Evolutionary conservation across 2,329 filamentous ascomycete genomes (phyloP).

Genomic region (Cladosporium sphaerospermum): DNA sequence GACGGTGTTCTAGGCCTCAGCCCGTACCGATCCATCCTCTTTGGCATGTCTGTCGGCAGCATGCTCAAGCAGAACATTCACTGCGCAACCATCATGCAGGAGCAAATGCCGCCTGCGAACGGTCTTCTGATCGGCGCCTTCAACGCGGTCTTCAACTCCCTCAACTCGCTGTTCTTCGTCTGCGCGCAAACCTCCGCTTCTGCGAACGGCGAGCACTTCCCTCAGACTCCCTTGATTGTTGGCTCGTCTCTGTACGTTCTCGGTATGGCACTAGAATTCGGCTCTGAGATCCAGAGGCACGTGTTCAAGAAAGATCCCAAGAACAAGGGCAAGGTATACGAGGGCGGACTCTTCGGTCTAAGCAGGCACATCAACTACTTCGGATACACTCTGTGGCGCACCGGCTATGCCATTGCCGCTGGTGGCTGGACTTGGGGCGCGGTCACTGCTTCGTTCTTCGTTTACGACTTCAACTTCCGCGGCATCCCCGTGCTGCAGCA

Average conservation of each 20-base stretch:
- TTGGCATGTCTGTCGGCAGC: slow-evolving; percentile 49
- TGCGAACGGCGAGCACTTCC: slow-evolving; percentile 34
- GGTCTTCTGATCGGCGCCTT: slow-evolving; percentile 44
- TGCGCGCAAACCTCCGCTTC: slow-evolving; percentile 44
- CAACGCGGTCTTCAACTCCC: slow-evolving; percentile 51
- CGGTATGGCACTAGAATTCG: slow-evolving; percentile 50
- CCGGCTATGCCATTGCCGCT: slow-evolving; percentile 43
- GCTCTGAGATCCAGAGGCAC: slow-evolving; percentile 52
- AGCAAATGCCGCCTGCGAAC: slow-evolving; percentile 42
- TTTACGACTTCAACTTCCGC: slow-evolving; percentile 40
- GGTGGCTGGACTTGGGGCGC: slow-evolving; percentile 44
- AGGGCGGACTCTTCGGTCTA: slow-evolving; percentile 43
- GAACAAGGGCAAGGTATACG: slow-evolving; percentile 49
- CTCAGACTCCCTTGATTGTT: slow-evolving; percentile 39
- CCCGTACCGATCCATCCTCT: slow-evolving; percentile 45
- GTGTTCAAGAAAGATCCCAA: slow-evolving; percentile 45
- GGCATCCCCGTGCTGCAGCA: slow-evolving; percentile 44
- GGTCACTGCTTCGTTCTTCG: slow-evolving; percentile 36
- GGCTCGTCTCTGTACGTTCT: slow-evolving; percentile 46
- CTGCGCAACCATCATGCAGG: slow-evolving; percentile 42
- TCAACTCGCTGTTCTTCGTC: slow-evolving; percentile 51
- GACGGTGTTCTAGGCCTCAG: slow-evolving; percentile 42
- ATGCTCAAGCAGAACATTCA: slow-evolving; percentile 54
- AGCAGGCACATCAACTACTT: slow-evolving; percentile 52
- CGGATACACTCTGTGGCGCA: slow-evolving; percentile 47